Conservation (phyloP, 2,329 filamentous ascomycete species). For the Graphium sp. region DNA sequence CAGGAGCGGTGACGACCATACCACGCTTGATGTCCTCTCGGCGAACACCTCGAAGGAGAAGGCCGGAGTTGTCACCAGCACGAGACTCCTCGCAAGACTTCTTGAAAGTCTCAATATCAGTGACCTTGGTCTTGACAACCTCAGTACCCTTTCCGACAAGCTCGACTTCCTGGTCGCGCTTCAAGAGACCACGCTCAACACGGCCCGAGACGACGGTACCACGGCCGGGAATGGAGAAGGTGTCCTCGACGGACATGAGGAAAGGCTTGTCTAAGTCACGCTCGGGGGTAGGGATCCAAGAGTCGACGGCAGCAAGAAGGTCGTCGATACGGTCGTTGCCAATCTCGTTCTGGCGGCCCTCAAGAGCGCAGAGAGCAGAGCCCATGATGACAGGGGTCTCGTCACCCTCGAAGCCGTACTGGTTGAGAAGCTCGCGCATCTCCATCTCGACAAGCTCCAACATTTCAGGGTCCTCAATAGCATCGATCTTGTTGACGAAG, state of each 20-base stretch:
- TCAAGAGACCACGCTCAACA: constrained; percentile 88
- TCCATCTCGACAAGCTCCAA: constrained; percentile 99
- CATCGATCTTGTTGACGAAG: constrained; percentile 99
- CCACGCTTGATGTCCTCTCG: constrained; percentile 89
- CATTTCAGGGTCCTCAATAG: constrained; percentile 96
- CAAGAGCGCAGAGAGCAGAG: constrained; percentile 86
- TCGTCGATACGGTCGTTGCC: constrained; percentile 79
- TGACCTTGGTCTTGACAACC: constrained; percentile 96
- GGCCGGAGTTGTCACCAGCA: constrained; percentile 95
- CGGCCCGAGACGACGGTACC: constrained; percentile 93
- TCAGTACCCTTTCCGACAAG: constrained; percentile 71
- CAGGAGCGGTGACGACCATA: constrained; percentile 83
- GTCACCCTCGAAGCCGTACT: constrained; percentile 95
- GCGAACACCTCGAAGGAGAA: constrained; percentile 87
- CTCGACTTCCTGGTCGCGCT: constrained; percentile 90
- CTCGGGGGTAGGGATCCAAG: constrained; percentile 89
- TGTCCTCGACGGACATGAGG: constrained; percentile 94
- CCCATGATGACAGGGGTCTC: constrained; percentile 95
- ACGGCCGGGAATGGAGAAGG: constrained; percentile 81
- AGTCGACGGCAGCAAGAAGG: constrained; percentile 76
- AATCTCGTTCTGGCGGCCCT: constrained; percentile 74
- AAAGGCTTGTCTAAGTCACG: constrained; percentile 97
- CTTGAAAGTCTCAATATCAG: constrained; percentile 99
- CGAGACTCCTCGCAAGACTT: constrained; percentile 96
- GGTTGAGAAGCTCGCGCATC: constrained; percentile 89